Evolutionary conservation across 768 basidiomycete genomes (phyloP), one percentile per base, ranked within the genome.

Genomic region (Serendipita sp.): DNA sequence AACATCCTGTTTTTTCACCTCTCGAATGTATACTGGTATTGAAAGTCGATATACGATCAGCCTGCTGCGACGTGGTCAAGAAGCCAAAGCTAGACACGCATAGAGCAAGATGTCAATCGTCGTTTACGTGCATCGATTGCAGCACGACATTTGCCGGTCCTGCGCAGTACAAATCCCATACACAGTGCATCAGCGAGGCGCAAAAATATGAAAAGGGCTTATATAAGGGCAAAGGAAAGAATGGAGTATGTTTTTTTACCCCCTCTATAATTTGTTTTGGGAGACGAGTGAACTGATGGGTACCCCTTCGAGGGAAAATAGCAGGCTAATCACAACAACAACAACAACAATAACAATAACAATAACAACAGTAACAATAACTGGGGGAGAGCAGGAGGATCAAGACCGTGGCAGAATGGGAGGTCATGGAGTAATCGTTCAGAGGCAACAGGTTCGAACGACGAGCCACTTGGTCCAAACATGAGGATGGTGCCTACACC

Each of bases 201-300:
- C 89, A 96, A 73, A 96, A 95, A 72, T 95, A 96, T 70, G 83
- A 96, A 76, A 91, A 91, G 73, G 75, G 79, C 62, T 71, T 93
- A 64, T 94, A 92, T 72, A 91, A 87, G 70, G 91, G 88, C 6
- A 80, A 83, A 0, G 88, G 87, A 76, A 78, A 18, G 48, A 18
- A 50, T 31, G 48, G n/a, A 18, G n/a, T 31, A 18, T 16, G n/a
- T 50, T 50, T n/a, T 31, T 50, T 1, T 45, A 45, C 29, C 66
- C 64, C 55, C 55, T 63, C 44, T 46, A 37, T 65, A 62, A 53
- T 44, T 29, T 43, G 13, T 13, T 23, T 46, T 65, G 62, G 53
- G 55, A 62, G 44, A 34, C 62, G 52, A 36, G 34, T 11, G 75
- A 73, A 48, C 69, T 64, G 23, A 16, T n/a, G n/a, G n/a, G 64